phyloP scores from a whole-genome alignment of 225 moss, liverwort and hornwort genomes.

The Rhytidiadelphus loreus region DNA sequence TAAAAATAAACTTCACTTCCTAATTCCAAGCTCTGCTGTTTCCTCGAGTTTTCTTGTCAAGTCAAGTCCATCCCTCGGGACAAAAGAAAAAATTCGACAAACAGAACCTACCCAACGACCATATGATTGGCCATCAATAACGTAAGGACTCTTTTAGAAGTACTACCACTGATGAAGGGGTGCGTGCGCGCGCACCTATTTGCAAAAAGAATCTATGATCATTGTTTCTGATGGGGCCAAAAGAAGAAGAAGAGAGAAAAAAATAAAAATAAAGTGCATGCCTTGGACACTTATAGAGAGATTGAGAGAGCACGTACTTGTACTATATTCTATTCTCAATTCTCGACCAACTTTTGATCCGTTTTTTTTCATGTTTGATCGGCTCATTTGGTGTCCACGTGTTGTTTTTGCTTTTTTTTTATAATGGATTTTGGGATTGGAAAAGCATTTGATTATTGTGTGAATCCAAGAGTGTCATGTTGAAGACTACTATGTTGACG shows the following conservation, averaged over 20 bases:
- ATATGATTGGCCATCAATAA: constrained; percentile 17
- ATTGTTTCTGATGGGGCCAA: background rate
- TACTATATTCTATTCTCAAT: background rate
- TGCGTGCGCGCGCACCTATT: background rate
- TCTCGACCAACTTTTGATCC: background rate
- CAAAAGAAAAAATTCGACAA: background rate
- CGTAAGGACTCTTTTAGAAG: background rate
- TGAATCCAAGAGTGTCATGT: background rate
- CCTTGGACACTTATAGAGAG: background rate
- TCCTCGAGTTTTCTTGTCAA: too few relatives aligned
- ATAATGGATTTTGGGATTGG: background rate
- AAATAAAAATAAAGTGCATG: background rate
- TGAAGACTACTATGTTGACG: too few relatives aligned
- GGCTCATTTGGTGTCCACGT: too few relatives aligned
- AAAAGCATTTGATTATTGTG: background rate
- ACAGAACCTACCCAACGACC: background rate
- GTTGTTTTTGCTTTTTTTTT: background rate
- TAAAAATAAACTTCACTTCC: too few relatives aligned
- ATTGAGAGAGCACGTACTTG: background rate
- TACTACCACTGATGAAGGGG: background rate
- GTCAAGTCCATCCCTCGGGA: background rate
- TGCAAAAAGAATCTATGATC: background rate
- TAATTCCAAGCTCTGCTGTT: too few relatives aligned
- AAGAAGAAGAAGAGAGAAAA: background rate
- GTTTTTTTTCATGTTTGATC: background rate